Percentiles rank a stretch among this genome's conserved stretches.
Evolutionary conservation across 2,329 filamentous ascomycete genomes (phyloP).

Genomic region (Cercospora brassicicola): DNA sequence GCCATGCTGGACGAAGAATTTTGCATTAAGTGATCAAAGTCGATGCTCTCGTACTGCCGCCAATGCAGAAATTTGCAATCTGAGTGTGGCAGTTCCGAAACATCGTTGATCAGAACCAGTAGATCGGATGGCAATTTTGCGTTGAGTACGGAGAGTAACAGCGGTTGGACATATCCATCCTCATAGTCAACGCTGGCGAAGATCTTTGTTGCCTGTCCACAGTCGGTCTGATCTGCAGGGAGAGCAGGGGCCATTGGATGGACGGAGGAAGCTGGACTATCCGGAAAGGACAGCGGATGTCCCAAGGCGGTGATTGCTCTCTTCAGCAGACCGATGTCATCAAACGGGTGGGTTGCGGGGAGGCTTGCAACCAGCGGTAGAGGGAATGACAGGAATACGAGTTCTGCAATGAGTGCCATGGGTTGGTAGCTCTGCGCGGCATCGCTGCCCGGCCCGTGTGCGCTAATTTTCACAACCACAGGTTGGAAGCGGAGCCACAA

Average conservation of each 20-base stretch:
- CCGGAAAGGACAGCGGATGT: not conserved
- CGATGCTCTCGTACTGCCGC: constrained; percentile 79
- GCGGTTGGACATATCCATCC: constrained; percentile 83
- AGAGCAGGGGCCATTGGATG: constrained; percentile 4
- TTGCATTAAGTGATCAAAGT: constrained; percentile 72
- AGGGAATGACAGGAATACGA: not conserved
- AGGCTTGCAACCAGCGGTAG: not conserved
- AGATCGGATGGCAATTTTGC: constrained; percentile 56
- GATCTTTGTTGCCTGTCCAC: constrained; percentile 39
- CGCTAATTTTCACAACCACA: not conserved
- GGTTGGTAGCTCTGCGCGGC: not conserved
- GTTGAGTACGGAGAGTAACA: constrained; percentile 73
- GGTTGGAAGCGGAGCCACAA: not conserved
- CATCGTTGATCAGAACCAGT: constrained; percentile 48
- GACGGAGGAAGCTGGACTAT: not conserved
- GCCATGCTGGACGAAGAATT: constrained; percentile 65
- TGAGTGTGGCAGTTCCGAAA: constrained; percentile 54
- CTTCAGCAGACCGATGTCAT: not conserved
- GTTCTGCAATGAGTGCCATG: not conserved
- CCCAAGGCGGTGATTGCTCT: not conserved
- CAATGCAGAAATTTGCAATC: constrained; percentile 69
- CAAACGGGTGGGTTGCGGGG: not conserved
- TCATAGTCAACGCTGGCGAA: constrained; percentile 81
- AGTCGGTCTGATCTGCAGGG: not conserved
- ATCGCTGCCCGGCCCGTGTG: not conserved